Percentiles rank a stretch among this genome's conserved stretches.
These are phyloP conservation scores for Keithomyces neogunnii DNA, from an alignment of 2,329 filamentous ascomycete species.

Conservation along the genomic window DNA sequence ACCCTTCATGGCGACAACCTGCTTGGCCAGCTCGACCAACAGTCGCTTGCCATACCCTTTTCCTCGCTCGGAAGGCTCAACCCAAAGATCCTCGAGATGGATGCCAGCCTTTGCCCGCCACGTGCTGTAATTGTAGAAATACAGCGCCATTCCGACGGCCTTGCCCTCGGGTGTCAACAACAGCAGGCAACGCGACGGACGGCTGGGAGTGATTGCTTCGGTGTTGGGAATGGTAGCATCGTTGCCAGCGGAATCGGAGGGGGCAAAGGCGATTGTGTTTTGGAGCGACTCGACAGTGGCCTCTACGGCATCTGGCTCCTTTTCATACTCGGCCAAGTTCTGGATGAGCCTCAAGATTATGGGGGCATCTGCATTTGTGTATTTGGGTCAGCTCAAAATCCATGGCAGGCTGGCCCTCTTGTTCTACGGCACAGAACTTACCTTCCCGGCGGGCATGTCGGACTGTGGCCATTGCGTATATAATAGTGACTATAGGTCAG, in stretches of 20 bases:
- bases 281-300: constrained; percentile 69
- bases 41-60: constrained; percentile 73
- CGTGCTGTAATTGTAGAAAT: constrained; percentile 93
- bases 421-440: constrained; percentile 17
- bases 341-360: constrained; percentile 75
- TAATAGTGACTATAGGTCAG: background rate
- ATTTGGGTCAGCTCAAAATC: constrained; percentile 2
- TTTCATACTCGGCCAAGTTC: constrained; percentile 83
- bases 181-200: constrained; percentile 70
- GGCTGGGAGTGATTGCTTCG: constrained; percentile 44
- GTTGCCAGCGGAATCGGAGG: constrained; percentile 35
- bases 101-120: constrained; percentile 85
- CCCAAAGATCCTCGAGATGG: constrained; percentile 90
- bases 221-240: constrained; percentile 30
- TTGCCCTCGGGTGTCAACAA: constrained; percentile 42
- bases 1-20: constrained; percentile 65
- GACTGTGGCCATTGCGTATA: constrained; percentile 9
- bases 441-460: constrained; percentile 51
- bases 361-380: constrained; percentile 55
- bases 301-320: constrained; percentile 63
- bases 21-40: constrained; percentile 67
- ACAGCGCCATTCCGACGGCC: constrained; percentile 71
- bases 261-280: constrained; percentile 70
- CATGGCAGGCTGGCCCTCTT: constrained; percentile 1
- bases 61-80: constrained; percentile 60